phyloP scores from a whole-genome alignment of 306 rosid genomes.

The Mucuna pruriens region DNA sequence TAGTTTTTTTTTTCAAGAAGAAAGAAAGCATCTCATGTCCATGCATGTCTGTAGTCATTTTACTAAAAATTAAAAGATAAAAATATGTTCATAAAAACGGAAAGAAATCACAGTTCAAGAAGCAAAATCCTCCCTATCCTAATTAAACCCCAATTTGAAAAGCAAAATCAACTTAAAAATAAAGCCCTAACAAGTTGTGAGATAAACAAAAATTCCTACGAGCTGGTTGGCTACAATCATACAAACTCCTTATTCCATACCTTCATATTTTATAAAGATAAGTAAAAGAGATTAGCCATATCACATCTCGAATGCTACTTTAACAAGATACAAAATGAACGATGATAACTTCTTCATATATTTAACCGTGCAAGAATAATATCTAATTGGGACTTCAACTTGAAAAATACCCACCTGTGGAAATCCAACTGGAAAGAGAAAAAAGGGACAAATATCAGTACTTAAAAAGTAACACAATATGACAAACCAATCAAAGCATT shows the following conservation, averaged over 20 bases:
- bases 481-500: constrained; percentile 36
- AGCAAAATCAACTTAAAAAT: background rate
- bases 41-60: background rate
- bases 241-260: constrained; percentile 4
- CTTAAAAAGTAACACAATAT: background rate
- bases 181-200: background rate
- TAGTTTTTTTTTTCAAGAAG: background rate
- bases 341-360: constrained; percentile 32
- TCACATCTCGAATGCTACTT: constrained; percentile 1
- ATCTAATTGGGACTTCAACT: constrained; percentile 43
- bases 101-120: constrained; percentile 28
- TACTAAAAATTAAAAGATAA: background rate
- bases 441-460: constrained; percentile 44
- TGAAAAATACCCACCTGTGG: constrained; percentile 76
- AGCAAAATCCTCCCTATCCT: background rate
- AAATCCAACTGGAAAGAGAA: constrained; percentile 57
- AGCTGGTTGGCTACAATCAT: background rate
- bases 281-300: background rate
- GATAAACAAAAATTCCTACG: constrained; percentile 2
- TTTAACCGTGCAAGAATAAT: constrained; percentile 36
- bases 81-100: background rate
- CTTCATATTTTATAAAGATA: constrained; percentile 5
- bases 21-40: background rate
- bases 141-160: background rate
- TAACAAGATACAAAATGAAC: constrained; percentile 9